phyloP scores from a whole-genome alignment of 768 basidiomycete species.

The Serendipita sp. region DNA sequence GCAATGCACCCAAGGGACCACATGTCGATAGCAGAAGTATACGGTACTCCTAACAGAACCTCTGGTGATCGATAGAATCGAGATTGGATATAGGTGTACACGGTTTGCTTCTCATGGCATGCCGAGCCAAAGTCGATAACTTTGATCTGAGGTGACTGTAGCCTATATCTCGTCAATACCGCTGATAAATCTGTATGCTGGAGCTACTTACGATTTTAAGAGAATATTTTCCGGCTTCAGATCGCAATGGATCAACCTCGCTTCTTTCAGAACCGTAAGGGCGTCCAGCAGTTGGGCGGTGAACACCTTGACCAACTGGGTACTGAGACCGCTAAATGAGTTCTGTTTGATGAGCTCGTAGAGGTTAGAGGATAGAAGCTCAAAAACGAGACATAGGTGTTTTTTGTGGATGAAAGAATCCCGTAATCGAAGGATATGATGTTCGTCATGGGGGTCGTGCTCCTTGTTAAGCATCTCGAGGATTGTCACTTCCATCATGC shows the following conservation, averaged over 20 bases:
- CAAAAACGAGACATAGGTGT: slow-evolving; percentile 95
- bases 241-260: slow-evolving; percentile 94
- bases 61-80: slow-evolving; percentile 98
- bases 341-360: slow-evolving; percentile 99
- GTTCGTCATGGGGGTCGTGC: slow-evolving; percentile 86
- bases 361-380: slow-evolving; percentile 88
- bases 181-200: slow-evolving; percentile 13
- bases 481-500: slow-evolving; percentile 99
- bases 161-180: slow-evolving; percentile 27
- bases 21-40: slow-evolving; percentile 95
- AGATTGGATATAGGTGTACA: slow-evolving; percentile 99
- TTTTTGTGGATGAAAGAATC: slow-evolving; percentile 95
- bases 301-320: slow-evolving; percentile 96
- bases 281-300: slow-evolving; percentile 91
- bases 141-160: slow-evolving; percentile 96
- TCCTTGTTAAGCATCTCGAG: slow-evolving; percentile 88
- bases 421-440: slow-evolving; percentile 86
- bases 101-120: slow-evolving; percentile 97
- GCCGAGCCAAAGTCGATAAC: slow-evolving; percentile 99
- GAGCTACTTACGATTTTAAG: slow-evolving; percentile 61
- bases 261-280: slow-evolving; percentile 83
- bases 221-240: slow-evolving; percentile 98
- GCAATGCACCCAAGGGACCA: slow-evolving; percentile 99
- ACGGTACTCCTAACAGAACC: slow-evolving; percentile 86
- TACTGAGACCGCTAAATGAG: slow-evolving; percentile 93